Evolutionary conservation across 2,329 filamentous ascomycete genomes (phyloP).

Genomic region (Berkeleyomyces rouxiae): DNA sequence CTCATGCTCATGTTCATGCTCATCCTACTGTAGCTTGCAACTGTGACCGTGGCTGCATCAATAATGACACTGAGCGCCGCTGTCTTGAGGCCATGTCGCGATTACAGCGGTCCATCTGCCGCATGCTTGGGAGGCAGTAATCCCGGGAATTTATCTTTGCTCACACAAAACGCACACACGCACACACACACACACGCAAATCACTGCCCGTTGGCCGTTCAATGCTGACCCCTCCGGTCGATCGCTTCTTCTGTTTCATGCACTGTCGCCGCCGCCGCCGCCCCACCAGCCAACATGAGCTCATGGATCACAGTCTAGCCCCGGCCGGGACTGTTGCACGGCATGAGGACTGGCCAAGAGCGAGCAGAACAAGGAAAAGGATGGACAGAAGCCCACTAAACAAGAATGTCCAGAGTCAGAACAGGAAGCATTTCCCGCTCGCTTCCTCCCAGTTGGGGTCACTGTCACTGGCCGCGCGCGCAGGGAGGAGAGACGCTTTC

Average conservation of each 20-base stretch:
- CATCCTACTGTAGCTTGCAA: neutral
- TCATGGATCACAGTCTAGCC: constrained; percentile 3
- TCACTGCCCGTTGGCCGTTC: neutral
- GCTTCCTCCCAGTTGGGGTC: no score
- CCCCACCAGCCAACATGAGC: neutral
- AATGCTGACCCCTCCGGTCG: neutral
- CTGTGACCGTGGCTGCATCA: neutral
- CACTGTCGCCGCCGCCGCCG: neutral
- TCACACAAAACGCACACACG: neutral
- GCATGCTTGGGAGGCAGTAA: no score
- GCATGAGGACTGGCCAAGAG: neutral
- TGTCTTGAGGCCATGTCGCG: neutral
- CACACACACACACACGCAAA: neutral
- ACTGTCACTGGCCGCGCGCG: no score
- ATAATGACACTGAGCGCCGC: neutral
- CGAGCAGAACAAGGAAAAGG: neutral
- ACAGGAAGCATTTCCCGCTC: no score
- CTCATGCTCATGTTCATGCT: neutral
- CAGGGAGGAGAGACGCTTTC: no score
- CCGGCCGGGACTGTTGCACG: neutral
- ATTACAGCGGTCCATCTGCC: neutral
- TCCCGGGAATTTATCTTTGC: no score
- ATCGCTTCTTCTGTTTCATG: neutral
- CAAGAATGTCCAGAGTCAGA: neutral
- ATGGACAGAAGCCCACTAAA: neutral